Evolutionary conservation across 1,284 basidiomycete species (phyloP).

Genomic region (Trichosporon sp.): DNA sequence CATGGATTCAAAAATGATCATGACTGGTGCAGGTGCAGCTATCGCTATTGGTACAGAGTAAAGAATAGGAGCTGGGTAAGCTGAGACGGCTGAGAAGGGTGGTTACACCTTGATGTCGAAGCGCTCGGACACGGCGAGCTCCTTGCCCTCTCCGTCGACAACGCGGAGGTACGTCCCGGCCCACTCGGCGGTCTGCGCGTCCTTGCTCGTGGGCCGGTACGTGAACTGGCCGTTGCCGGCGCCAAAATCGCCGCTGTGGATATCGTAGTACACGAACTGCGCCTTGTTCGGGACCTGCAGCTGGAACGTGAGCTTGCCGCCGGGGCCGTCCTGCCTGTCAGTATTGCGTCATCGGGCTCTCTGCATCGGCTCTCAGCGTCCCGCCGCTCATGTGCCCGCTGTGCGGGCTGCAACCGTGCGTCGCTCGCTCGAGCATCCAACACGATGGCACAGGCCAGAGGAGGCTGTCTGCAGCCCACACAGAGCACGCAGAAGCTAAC

Average conservation of each 20-base stretch:
- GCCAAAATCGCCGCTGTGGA: not conserved
- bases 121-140: not conserved
- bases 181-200: not conserved
- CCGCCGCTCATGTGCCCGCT: no score
- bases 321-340: not conserved
- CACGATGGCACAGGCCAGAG: no score
- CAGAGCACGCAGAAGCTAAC: no score
- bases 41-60: not conserved
- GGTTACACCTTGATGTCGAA: not conserved
- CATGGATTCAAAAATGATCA: not conserved
- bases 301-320: constrained; percentile 1
- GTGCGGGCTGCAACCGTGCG: no score
- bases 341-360: not conserved
- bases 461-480: no score
- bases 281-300: not conserved
- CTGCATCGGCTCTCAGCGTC: no score
- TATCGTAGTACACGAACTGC: not conserved
- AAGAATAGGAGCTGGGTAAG: no score
- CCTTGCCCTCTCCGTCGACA: not conserved
- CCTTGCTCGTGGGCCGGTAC: not conserved
- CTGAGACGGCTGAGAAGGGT: not conserved
- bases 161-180: not conserved
- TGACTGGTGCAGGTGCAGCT: not conserved
- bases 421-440: no score
- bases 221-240: not conserved